phyloP scores from a whole-genome alignment of 73 alveolate genomes.

The Paramecium tetraurelia region DNA sequence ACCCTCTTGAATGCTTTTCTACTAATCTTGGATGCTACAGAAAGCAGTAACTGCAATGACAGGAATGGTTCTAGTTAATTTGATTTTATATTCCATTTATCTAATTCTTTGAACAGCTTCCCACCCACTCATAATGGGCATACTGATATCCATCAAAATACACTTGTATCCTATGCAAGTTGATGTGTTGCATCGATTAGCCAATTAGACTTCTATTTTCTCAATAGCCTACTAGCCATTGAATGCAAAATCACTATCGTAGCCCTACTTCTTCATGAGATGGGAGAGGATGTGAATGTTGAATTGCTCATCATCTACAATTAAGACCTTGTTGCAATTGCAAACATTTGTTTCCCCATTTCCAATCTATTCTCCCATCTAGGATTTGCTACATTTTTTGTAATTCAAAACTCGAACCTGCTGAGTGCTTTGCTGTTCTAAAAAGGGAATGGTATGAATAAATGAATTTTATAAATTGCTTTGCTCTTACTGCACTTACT shows the following conservation, averaged over 20 bases:
- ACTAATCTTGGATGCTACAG: neutral
- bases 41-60: conserved; percentile 34
- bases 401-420: neutral
- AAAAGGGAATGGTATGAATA: neutral
- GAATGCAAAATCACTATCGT: neutral
- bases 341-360: neutral
- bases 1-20: neutral
- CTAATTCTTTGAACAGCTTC: conserved; percentile 31
- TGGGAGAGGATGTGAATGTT: neutral
- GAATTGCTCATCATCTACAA: conserved; percentile 29
- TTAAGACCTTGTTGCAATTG: neutral
- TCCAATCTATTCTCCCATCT: neutral
- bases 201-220: neutral
- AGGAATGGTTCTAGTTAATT: neutral
- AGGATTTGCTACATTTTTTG: neutral
- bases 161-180: neutral
- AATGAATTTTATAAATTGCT: neutral
- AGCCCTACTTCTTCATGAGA: neutral
- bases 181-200: neutral
- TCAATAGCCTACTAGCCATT: conserved; percentile 17
- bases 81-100: neutral
- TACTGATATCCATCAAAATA: conserved; percentile 20
- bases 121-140: conserved; percentile 56
- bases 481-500: neutral
- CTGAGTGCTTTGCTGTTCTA: neutral